Evolutionary conservation across 2,329 filamentous ascomycete species (phyloP).

Genomic region (Trichoderma sp.): DNA sequence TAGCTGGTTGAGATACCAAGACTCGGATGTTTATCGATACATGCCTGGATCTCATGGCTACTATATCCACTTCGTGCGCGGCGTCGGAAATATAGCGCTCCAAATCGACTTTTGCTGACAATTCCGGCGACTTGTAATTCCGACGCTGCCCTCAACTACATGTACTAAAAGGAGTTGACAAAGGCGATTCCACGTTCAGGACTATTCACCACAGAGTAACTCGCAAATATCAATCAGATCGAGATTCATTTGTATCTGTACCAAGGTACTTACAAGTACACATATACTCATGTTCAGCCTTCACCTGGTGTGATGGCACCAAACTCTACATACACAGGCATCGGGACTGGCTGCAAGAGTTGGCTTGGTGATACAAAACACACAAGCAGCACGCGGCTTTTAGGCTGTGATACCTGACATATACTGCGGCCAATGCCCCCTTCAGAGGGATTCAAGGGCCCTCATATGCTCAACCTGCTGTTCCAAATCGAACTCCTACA

Average conservation of each 20-base stretch:
- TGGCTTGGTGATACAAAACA: no score
- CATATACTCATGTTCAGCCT: no score
- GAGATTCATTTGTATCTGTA: not conserved
- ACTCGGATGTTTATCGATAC: not conserved
- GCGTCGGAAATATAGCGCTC: not conserved
- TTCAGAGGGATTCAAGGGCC: no score
- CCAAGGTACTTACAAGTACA: no score
- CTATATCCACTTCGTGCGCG: not conserved
- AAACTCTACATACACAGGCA: no score
- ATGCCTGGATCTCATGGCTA: not conserved
- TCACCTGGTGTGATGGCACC: no score
- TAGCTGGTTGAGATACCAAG: not conserved
- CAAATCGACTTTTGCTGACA: not conserved
- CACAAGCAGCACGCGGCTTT: no score
- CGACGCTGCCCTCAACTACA: not conserved
- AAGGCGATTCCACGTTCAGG: not conserved
- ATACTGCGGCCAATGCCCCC: no score
- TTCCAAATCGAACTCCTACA: no score
- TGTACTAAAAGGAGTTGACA: not conserved
- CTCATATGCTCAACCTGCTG: no score
- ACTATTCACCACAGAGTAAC: not conserved
- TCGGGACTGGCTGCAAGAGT: no score
- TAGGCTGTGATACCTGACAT: no score
- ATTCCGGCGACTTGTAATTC: not conserved
- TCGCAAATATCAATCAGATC: not conserved